A percentile compares a stretch with the other conserved stretches of the same genome.
Evolutionary conservation across 352 stramenopile genomes (phyloP).

Genomic region (Pythium aristosporum): DNA sequence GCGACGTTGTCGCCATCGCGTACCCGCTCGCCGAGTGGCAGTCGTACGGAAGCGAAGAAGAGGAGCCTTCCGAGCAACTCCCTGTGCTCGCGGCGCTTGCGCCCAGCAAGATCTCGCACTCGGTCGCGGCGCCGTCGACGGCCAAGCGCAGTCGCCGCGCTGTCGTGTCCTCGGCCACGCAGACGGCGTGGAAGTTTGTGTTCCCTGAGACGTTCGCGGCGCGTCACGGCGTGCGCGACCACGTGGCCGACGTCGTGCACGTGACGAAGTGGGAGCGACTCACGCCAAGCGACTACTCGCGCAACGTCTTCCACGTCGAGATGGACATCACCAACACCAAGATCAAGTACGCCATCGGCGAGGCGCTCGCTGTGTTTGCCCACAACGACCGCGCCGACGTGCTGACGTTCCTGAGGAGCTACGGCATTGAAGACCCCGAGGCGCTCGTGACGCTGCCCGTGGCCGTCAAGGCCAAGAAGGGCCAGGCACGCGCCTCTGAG

Average conservation of each 20-base stretch:
- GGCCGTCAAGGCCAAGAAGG: slow-evolving; percentile 53
- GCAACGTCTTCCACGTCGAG: slow-evolving; percentile 87
- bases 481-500: slow-evolving; percentile 15
- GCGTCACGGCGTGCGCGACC: slow-evolving; percentile 53
- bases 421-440: slow-evolving; percentile 58
- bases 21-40: slow-evolving; percentile 56
- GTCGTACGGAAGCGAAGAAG: slow-evolving; percentile 22
- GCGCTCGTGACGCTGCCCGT: slow-evolving; percentile 68
- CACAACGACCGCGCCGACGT: slow-evolving; percentile 83
- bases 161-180: slow-evolving; percentile 52
- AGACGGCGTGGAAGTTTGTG: slow-evolving; percentile 65
- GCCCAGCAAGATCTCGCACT: slow-evolving; percentile 57
- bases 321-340: slow-evolving; percentile 81
- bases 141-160: slow-evolving; percentile 41
- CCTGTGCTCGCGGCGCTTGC: slow-evolving; percentile 29
- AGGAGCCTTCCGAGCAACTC: slow-evolving; percentile 26
- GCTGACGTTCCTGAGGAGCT: slow-evolving; percentile 63
- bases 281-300: slow-evolving; percentile 76
- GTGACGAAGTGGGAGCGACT: slow-evolving; percentile 82
- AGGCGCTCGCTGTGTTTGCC: slow-evolving; percentile 80
- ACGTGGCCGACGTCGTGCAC: slow-evolving; percentile 67
- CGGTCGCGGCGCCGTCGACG: slow-evolving; percentile 26
- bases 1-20: slow-evolving; percentile 45
- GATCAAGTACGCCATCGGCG: slow-evolving; percentile 85
- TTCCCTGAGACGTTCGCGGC: slow-evolving; percentile 61